Percentiles rank a stretch among this genome's conserved stretches.
Evolutionary conservation across 1,284 basidiomycete genomes (phyloP).

Genomic region (Irpex lacteus): DNA sequence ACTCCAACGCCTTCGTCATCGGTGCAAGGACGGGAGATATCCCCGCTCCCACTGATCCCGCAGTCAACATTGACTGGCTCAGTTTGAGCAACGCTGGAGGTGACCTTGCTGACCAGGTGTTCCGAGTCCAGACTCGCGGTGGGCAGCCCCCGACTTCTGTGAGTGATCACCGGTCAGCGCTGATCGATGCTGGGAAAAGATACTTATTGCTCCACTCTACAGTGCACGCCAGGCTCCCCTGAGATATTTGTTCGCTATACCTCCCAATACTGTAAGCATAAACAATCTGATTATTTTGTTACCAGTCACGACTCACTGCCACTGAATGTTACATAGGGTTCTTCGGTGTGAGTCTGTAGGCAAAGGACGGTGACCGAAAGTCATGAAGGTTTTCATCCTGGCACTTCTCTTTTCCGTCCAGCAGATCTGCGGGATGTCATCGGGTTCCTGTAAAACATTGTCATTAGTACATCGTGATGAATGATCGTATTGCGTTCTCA

Average conservation of each 20-base stretch:
- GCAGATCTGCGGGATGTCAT: not conserved
- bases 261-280: constrained; percentile 16
- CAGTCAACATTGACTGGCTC: constrained; percentile 39
- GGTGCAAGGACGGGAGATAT: constrained; percentile 24
- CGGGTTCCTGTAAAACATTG: not conserved
- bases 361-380: not conserved
- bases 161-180: constrained; percentile 14
- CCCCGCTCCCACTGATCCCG: constrained; percentile 26
- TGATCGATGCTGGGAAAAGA: not conserved
- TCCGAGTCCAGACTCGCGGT: constrained; percentile 33
- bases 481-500: not conserved
- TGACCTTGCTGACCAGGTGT: constrained; percentile 33
- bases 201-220: not conserved
- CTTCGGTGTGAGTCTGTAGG: not conserved
- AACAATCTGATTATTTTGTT: too few species aligned
- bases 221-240: constrained; percentile 16
- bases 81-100: constrained; percentile 30
- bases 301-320: too few species aligned
- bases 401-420: too few species aligned
- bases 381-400: too few species aligned
- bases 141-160: constrained; percentile 40
- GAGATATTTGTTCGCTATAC: constrained; percentile 14
- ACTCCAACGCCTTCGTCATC: constrained; percentile 26
- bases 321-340: not conserved
- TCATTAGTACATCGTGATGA: not conserved